Percentiles rank a stretch among this genome's conserved stretches.
phyloP scores from a whole-genome alignment of 2,329 filamentous ascomycete genomes.

The Didymellaceae sp. region DNA sequence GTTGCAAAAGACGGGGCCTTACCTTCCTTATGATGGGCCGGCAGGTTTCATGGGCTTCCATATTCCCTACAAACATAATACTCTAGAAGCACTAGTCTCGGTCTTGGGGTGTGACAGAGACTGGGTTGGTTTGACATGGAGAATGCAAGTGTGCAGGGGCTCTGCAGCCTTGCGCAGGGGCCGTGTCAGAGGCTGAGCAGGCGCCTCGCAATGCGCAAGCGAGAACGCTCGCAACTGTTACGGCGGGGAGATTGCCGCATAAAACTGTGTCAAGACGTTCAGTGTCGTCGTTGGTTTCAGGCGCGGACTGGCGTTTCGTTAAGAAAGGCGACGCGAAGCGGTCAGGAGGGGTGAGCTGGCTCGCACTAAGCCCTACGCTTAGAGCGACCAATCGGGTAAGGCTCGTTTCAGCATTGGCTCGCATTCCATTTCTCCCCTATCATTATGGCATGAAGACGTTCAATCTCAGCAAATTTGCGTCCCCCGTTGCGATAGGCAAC shows the following conservation, averaged over 20 bases:
- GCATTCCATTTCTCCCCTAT: conserved; percentile 6
- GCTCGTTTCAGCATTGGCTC: conserved; percentile 9
- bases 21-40: conserved; percentile 12
- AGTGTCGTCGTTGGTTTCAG: conserved; percentile 11
- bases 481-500: not conserved
- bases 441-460: conserved; percentile 4
- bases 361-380: conserved; percentile 8
- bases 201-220: conserved; percentile 10
- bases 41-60: conserved; percentile 12
- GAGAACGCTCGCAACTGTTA: conserved; percentile 9
- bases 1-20: conserved; percentile 5
- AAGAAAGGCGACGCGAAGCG: conserved; percentile 4
- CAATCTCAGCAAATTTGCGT: conserved; percentile 9
- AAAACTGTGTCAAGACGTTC: conserved; percentile 13
- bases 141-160: conserved; percentile 7
- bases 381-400: conserved; percentile 11
- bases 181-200: not conserved
- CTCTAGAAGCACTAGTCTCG: conserved; percentile 8
- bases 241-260: conserved; percentile 11
- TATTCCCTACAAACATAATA: conserved; percentile 3
- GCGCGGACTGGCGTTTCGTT: conserved; percentile 14
- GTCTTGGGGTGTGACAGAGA: conserved; percentile 13
- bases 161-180: conserved; percentile 4
- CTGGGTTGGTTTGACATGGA: conserved; percentile 9
- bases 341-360: conserved; percentile 14